phyloP scores from a whole-genome alignment of 495 filamentous ascomycete species.

The Penicillium samsonianum region DNA sequence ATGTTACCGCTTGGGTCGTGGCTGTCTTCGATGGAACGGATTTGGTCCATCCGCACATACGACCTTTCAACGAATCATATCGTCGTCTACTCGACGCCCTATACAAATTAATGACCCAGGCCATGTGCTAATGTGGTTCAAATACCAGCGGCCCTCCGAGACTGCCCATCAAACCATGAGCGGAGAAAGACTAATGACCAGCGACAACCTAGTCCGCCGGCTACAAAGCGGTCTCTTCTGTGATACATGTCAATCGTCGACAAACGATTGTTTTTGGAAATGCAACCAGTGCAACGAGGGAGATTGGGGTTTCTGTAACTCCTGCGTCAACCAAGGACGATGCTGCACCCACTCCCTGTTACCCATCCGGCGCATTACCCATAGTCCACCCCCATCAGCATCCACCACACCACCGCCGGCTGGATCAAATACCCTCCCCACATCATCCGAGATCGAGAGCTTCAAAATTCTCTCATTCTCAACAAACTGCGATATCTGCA shows the following conservation, averaged over 20 bases:
- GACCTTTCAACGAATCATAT: conserved; percentile 51
- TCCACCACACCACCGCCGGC: conserved; percentile 16
- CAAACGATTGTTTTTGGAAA: conserved; percentile 81
- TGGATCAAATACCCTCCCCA: conserved; percentile 23
- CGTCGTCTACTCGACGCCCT: conserved; percentile 46
- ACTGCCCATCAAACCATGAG: conserved; percentile 26
- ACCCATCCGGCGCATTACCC: conserved; percentile 55
- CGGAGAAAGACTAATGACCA: conserved; percentile 49
- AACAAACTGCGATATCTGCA: conserved; percentile 75
- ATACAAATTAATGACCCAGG: conserved; percentile 48
- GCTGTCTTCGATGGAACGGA: conserved; percentile 78
- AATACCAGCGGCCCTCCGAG: conserved; percentile 60
- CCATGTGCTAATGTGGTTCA: conserved; percentile 67
- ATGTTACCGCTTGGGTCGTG: conserved; percentile 73
- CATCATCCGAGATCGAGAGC: conserved; percentile 41
- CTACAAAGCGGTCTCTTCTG: conserved; percentile 85
- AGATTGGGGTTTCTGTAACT: conserved; percentile 88
- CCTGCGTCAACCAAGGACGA: conserved; percentile 73
- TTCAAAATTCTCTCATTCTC: conserved; percentile 64
- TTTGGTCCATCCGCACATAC: conserved; percentile 65
- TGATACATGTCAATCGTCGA: conserved; percentile 64
- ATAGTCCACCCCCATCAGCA: conserved; percentile 24
- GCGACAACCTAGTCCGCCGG: conserved; percentile 62
- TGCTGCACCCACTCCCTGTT: conserved; percentile 78
- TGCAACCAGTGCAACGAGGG: conserved; percentile 83